These are phyloP conservation scores for Neurospora discreta DNA, from an alignment of 495 filamentous ascomycete genomes.

Conservation along the genomic window DNA sequence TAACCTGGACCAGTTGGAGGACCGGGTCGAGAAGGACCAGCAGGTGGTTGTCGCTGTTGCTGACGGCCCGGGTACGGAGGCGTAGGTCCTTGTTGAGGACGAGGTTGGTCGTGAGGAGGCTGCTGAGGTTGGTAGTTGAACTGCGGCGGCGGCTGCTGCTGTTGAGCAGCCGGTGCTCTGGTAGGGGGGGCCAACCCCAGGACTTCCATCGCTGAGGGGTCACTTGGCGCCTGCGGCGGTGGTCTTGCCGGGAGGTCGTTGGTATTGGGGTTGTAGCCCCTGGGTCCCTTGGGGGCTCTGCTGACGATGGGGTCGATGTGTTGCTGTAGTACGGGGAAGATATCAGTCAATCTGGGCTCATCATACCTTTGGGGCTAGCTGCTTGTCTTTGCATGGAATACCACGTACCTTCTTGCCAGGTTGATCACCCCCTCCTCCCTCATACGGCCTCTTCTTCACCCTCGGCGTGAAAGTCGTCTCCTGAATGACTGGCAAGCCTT, in stretches of 20 bases:
- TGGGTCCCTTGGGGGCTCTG: slow-evolving; percentile 6
- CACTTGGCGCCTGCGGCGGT: slow-evolving; percentile 6
- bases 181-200: slow-evolving; percentile 17
- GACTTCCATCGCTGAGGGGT: slow-evolving; percentile 23
- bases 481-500: slow-evolving; percentile 13
- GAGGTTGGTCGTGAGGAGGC: not conserved
- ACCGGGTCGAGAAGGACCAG: not conserved
- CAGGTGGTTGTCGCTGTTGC: slow-evolving; percentile 1
- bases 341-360: not conserved
- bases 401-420: slow-evolving; percentile 19
- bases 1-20: not conserved
- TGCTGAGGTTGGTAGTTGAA: not conserved
- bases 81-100: slow-evolving; percentile 5
- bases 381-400: not conserved
- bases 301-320: not conserved
- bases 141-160: not conserved
- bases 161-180: not conserved
- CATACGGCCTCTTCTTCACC: slow-evolving; percentile 20
- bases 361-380: not conserved
- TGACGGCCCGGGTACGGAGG: slow-evolving; percentile 4
- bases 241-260: not conserved
- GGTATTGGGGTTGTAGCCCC: not conserved
- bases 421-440: slow-evolving; percentile 8
- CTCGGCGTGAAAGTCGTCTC: slow-evolving; percentile 6
- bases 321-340: not conserved